Percentiles rank a stretch among this genome's conserved stretches.
Evolutionary conservation across 179 eudicot species (phyloP).

Genomic region (Silene vulgaris): DNA sequence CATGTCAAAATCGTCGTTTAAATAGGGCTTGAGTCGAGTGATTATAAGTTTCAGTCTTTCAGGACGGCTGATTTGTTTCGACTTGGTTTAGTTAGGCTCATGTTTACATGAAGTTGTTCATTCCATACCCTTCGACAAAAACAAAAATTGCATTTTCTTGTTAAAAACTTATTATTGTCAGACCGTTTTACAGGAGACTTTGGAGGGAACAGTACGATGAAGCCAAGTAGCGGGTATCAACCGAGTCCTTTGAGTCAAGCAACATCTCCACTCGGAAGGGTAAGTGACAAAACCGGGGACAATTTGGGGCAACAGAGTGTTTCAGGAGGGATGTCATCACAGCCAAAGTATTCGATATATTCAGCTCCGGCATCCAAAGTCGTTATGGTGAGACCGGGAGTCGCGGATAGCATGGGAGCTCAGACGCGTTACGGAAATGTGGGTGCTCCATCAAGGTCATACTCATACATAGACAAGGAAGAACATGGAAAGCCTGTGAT

Average conservation of each 20-base stretch:
- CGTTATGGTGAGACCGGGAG: not conserved
- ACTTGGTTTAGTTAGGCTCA: no score
- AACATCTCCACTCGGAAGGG: not conserved
- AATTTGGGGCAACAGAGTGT: not conserved
- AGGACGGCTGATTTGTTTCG: no score
- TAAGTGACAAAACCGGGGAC: conserved; percentile 3
- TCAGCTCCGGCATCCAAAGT: not conserved
- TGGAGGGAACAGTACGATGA: conserved; percentile 4
- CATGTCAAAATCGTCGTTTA: not conserved
- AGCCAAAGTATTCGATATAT: not conserved
- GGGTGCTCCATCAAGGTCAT: not conserved
- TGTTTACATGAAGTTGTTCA: no score
- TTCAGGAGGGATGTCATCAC: not conserved
- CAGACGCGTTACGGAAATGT: not conserved
- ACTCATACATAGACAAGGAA: not conserved
- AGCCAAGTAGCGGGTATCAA: conserved; percentile 15
- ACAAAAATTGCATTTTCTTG: no score
- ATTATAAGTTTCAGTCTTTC: no score
- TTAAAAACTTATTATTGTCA: not conserved
- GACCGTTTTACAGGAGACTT: not conserved
- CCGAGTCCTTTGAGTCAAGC: not conserved
- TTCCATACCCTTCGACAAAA: no score
- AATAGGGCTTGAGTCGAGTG: no score
- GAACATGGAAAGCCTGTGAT: not conserved
- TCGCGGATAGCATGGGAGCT: conserved; percentile 1